These are phyloP conservation scores for Helichrysum umbraculigerum DNA, from an alignment of 129 eudicot species.

Conservation along the genomic window DNA sequence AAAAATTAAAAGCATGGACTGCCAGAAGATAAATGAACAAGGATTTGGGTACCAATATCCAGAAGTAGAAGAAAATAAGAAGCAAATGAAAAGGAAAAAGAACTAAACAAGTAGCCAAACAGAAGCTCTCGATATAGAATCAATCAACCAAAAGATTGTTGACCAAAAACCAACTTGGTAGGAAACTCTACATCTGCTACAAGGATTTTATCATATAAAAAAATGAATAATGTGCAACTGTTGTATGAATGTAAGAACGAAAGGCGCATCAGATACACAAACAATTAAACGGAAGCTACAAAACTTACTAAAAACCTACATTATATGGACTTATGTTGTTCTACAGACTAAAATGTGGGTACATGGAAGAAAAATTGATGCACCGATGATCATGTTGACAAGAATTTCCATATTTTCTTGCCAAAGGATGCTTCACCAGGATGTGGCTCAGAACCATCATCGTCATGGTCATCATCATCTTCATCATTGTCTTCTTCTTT, in stretches of 20 bases:
- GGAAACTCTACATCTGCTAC: not conserved
- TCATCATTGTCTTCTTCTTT: conserved; percentile 32
- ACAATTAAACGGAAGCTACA: conserved; percentile 26
- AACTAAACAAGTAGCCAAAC: not conserved
- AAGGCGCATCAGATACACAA: conserved; percentile 1
- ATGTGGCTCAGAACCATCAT: conserved; percentile 38
- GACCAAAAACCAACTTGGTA: not conserved
- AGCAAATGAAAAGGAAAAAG: too few relatives aligned
- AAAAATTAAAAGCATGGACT: too few relatives aligned
- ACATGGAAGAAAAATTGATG: not conserved
- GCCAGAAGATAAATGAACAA: too few relatives aligned
- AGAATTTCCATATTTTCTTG: conserved; percentile 76
- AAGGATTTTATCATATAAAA: not conserved
- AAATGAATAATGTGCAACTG: not conserved
- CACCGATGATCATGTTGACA: conserved; percentile 61
- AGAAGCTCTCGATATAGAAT: not conserved
- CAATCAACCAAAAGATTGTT: not conserved
- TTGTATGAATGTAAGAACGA: not conserved
- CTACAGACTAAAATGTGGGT: conserved; percentile 19
- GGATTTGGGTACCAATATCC: too few relatives aligned
- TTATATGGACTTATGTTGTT: conserved; percentile 12
- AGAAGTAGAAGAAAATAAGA: too few relatives aligned
- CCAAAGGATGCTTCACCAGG: conserved; percentile 69
- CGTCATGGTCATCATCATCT: not conserved
- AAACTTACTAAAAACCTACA: conserved; percentile 20